phyloP scores from a whole-genome alignment of 208 protist species.

The Leptomonas seymouri region DNA sequence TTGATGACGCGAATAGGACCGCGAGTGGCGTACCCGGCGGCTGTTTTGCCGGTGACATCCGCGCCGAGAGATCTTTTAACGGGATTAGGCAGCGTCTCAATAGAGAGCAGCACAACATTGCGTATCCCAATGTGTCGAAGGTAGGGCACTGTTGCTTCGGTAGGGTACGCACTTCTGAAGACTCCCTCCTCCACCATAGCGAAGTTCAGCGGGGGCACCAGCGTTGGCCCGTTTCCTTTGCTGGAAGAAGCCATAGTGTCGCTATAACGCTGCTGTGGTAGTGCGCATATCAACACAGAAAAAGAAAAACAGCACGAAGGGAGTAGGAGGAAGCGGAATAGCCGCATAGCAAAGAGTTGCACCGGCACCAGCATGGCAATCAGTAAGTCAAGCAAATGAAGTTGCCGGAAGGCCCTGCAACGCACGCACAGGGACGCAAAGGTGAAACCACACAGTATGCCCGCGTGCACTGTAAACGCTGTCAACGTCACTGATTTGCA shows the following conservation, averaged over 20 bases:
- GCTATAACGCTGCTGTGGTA: neutral
- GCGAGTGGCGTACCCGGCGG: conserved; percentile 16
- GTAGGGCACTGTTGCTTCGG: conserved; percentile 64
- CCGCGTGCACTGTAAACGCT: too few relatives aligned
- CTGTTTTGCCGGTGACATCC: conserved; percentile 14
- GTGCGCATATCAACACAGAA: neutral
- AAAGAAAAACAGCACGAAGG: neutral
- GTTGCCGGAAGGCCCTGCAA: too few relatives aligned
- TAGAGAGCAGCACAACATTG: conserved; percentile 80
- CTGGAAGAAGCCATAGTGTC: conserved; percentile 8
- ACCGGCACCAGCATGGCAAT: too few relatives aligned
- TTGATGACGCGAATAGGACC: conserved; percentile 56
- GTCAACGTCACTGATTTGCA: too few relatives aligned
- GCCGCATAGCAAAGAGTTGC: too few relatives aligned
- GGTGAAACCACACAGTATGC: too few relatives aligned
- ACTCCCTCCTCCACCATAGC: conserved; percentile 76
- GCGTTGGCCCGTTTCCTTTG: conserved; percentile 18
- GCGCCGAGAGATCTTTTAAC: conserved; percentile 44
- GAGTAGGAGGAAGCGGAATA: too few relatives aligned
- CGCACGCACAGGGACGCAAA: too few relatives aligned
- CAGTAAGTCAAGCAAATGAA: too few relatives aligned
- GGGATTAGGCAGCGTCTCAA: conserved; percentile 67
- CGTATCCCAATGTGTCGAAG: conserved; percentile 79
- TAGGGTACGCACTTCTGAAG: conserved; percentile 87
- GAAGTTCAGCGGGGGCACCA: conserved; percentile 78